phyloP scores from a whole-genome alignment of 2,329 filamentous ascomycete genomes.

The Amauroascus verrucosus region DNA sequence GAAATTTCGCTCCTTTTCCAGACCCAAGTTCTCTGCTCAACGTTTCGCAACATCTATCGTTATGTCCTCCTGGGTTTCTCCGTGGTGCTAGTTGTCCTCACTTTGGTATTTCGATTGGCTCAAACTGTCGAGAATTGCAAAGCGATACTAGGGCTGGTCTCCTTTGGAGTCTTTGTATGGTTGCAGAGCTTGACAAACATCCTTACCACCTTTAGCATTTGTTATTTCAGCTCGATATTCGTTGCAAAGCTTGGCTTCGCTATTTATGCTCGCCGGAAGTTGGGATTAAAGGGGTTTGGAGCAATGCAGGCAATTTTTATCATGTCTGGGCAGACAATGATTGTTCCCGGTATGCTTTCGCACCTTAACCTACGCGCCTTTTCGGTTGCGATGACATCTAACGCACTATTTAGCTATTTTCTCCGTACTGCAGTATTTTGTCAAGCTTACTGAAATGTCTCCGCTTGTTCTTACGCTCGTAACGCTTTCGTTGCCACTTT shows the following conservation, averaged over 20 bases:
- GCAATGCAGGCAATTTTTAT: conserved; percentile 58
- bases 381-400: conserved; percentile 2
- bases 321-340: conserved; percentile 57
- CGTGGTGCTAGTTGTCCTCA: conserved; percentile 39
- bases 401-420: conserved; percentile 44
- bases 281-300: conserved; percentile 52
- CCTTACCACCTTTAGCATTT: conserved; percentile 47
- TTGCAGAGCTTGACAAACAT: conserved; percentile 41
- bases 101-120: conserved; percentile 46
- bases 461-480: conserved; percentile 49
- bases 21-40: conserved; percentile 52
- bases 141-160: conserved; percentile 27
- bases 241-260: conserved; percentile 50
- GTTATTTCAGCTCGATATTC: conserved; percentile 54
- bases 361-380: background rate
- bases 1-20: conserved; percentile 53
- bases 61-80: conserved; percentile 41
- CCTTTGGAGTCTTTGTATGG: conserved; percentile 28
- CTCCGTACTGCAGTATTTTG: conserved; percentile 47
- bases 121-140: conserved; percentile 42
- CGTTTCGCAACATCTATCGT: conserved; percentile 36
- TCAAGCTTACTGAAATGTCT: conserved; percentile 44
- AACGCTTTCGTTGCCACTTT: conserved; percentile 54
- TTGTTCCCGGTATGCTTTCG: conserved; percentile 47
- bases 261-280: conserved; percentile 44